A percentile compares a stretch with the other conserved stretches of the same genome.
phyloP scores from a whole-genome alignment of 2,329 filamentous ascomycete genomes.

The Pseudopithomyces maydicus region DNA sequence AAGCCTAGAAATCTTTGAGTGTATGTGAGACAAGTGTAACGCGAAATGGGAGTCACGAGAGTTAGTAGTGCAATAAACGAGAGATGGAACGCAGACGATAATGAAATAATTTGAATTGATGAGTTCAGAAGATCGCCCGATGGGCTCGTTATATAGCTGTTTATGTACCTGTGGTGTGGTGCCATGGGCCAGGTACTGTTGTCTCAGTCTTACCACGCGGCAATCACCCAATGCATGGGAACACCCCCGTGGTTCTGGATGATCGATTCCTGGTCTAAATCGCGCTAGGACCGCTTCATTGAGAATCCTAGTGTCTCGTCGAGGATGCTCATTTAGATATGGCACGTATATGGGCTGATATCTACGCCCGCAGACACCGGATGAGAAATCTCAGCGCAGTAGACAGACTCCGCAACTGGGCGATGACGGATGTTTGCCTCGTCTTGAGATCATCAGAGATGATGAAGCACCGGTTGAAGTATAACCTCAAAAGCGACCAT shows the following conservation, averaged over 20 bases:
- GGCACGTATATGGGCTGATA: not conserved
- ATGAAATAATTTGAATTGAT: not conserved
- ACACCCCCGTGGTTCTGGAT: not conserved
- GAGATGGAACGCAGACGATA: not conserved
- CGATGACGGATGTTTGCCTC: no score
- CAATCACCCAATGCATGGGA: not conserved
- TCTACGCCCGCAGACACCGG: no score
- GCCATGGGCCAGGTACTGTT: not conserved
- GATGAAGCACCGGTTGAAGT: no score
- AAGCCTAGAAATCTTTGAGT: constrained; percentile 1
- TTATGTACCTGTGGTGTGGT: not conserved
- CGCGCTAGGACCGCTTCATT: no score
- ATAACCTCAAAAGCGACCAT: no score
- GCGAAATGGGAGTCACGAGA: not conserved
- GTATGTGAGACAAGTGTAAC: not conserved
- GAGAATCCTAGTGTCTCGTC: no score
- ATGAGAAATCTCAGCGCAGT: no score
- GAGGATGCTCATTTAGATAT: not conserved
- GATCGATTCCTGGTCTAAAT: no score
- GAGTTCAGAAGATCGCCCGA: not conserved
- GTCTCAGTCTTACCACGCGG: not conserved
- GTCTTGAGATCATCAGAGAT: no score
- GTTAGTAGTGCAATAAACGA: not conserved
- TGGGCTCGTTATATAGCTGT: not conserved
- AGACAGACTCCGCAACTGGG: no score